These are phyloP conservation scores for Colletotrichum simmondsii DNA, from an alignment of 2,329 filamentous ascomycete genomes.

Conservation along the genomic window DNA sequence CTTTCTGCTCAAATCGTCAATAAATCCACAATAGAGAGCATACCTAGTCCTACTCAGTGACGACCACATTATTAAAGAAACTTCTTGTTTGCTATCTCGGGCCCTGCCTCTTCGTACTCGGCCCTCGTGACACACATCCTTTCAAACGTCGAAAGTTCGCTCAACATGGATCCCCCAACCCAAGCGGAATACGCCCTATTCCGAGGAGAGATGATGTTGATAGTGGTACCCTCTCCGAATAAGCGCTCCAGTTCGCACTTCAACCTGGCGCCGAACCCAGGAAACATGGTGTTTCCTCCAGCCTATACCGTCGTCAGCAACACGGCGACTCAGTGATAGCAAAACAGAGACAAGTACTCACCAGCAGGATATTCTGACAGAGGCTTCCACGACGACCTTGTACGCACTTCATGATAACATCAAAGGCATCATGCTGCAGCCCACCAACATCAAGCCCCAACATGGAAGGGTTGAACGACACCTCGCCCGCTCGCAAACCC, in stretches of 20 bases:
- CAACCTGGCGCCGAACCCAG: background rate
- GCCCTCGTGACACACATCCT: background rate
- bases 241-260: background rate
- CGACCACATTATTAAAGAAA: background rate
- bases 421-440: background rate
- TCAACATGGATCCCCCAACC: conserved; percentile 11
- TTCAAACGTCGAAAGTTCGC: background rate
- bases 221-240: background rate
- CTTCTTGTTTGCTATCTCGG: background rate
- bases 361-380: background rate
- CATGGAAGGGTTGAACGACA: background rate
- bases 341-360: background rate
- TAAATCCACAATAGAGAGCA: too few relatives aligned
- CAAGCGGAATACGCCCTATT: conserved; percentile 4
- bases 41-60: too few relatives aligned
- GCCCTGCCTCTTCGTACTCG: conserved; percentile 13
- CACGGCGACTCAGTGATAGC: background rate
- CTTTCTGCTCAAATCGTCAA: too few relatives aligned
- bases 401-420: background rate
- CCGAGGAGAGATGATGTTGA: background rate
- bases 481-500: conserved; percentile 1
- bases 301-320: background rate
- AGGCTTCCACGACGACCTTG: background rate
- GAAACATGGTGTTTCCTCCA: conserved; percentile 6
- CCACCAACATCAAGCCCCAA: background rate